Conservation (phyloP, 352 stramenopile species). For the Elongisporangium prolatum region DNA sequence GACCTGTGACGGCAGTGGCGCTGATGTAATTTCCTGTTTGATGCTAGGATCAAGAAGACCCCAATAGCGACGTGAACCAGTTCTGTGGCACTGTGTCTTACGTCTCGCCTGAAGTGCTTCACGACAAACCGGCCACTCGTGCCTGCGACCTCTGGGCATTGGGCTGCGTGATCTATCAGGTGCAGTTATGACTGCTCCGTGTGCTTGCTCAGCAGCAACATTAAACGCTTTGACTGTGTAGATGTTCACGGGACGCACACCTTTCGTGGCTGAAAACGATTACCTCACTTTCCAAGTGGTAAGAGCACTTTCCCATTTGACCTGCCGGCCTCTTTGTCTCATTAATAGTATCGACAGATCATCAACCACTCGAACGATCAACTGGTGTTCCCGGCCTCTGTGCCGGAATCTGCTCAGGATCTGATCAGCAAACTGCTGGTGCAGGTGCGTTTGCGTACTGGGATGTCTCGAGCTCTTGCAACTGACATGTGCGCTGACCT, state of each 20-base stretch:
- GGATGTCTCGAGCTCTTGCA: neutral
- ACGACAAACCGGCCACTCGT: conserved; percentile 72
- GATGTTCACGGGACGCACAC: conserved; percentile 80
- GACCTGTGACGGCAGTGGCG: conserved; percentile 1
- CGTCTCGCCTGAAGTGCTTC: conserved; percentile 89
- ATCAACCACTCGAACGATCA: conserved; percentile 76
- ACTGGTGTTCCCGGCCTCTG: conserved; percentile 64
- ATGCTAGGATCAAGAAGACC: conserved; percentile 72
- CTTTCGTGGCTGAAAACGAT: conserved; percentile 88
- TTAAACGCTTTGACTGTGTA: conserved; percentile 11
- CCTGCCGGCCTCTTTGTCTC: neutral
- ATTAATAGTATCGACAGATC: conserved; percentile 32
- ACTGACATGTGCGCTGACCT: neutral
- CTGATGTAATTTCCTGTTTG: conserved; percentile 4
- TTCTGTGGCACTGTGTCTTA: conserved; percentile 91
- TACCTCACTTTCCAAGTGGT: conserved; percentile 90
- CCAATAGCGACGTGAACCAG: conserved; percentile 43
- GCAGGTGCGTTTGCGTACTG: conserved; percentile 31
- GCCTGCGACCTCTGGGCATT: conserved; percentile 89
- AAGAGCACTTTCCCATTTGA: conserved; percentile 1
- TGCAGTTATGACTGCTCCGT: conserved; percentile 5
- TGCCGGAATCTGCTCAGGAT: conserved; percentile 64
- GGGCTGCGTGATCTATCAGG: conserved; percentile 87
- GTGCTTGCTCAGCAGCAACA: neutral
- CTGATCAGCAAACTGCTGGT: conserved; percentile 76